Evolutionary conservation across 1,284 basidiomycete species (phyloP).

Genomic region (Naganishia sp.): DNA sequence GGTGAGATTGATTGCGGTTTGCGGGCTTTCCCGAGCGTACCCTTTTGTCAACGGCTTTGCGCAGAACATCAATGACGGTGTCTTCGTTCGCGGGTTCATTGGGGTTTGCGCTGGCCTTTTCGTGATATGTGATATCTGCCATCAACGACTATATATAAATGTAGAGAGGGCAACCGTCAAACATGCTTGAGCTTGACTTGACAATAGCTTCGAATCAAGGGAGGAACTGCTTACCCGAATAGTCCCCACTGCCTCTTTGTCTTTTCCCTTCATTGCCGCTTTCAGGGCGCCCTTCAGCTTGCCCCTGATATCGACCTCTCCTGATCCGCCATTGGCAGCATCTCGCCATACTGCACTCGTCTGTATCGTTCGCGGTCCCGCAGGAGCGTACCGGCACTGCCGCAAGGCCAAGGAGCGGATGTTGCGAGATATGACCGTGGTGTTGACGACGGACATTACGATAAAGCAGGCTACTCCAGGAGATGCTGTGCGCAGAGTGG

Average conservation of each 20-base stretch:
- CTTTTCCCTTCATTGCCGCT: constrained; percentile 34
- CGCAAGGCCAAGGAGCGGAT: constrained; percentile 1
- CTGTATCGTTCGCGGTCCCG: constrained; percentile 7
- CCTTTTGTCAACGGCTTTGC: constrained; percentile 33
- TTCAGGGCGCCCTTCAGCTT: constrained; percentile 33
- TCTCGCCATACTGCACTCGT: constrained; percentile 7
- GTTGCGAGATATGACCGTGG: not conserved
- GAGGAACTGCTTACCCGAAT: constrained; percentile 23
- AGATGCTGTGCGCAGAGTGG: not conserved
- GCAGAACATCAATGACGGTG: constrained; percentile 31
- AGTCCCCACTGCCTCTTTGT: constrained; percentile 27
- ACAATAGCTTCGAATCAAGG: not conserved
- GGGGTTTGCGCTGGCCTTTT: constrained; percentile 31
- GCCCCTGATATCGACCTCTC: constrained; percentile 21
- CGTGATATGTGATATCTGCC: constrained; percentile 33
- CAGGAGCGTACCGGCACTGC: not conserved
- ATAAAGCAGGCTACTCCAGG: not conserved
- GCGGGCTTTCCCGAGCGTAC: constrained; percentile 8
- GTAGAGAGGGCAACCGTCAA: not conserved
- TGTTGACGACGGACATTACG: constrained; percentile 5
- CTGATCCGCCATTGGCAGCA: not conserved
- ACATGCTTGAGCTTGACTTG: no score
- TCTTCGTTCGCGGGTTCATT: constrained; percentile 33
- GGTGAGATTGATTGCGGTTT: not conserved
- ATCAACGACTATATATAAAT: constrained; percentile 18